Evolutionary conservation across 768 basidiomycete genomes (phyloP).

Genomic region (Boletellus sp.): DNA sequence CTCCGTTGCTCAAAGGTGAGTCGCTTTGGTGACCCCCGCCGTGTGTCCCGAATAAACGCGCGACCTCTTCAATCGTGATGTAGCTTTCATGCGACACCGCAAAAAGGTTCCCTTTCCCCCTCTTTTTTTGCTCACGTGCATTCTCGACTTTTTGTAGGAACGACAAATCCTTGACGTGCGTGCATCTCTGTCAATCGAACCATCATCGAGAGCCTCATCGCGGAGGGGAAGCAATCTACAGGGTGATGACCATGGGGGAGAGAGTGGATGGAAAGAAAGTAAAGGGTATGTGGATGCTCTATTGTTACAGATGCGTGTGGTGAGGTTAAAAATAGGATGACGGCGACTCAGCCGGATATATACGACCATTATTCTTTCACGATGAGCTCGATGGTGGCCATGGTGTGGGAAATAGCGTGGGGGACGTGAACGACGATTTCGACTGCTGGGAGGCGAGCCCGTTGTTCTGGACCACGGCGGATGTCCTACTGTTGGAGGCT

Average conservation of each 20-base stretch:
- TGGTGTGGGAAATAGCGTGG: slow-evolving; percentile 19
- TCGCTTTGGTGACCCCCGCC: too few species aligned
- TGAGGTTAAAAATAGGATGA: not conserved
- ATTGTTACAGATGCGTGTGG: slow-evolving; percentile 29
- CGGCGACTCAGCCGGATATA: too few species aligned
- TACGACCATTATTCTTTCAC: too few species aligned
- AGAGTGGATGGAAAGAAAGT: not conserved
- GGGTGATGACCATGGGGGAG: not conserved
- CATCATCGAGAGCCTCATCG: slow-evolving; percentile 40
- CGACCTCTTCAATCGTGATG: too few species aligned
- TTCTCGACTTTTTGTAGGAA: slow-evolving; percentile 37
- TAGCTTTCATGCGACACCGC: too few species aligned
- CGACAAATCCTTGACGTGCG: slow-evolving; percentile 42
- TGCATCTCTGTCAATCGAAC: slow-evolving; percentile 40
- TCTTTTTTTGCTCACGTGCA: too few species aligned
- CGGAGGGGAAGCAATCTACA: slow-evolving; percentile 2
- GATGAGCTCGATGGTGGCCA: slow-evolving; percentile 20
- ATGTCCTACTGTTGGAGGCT: slow-evolving; percentile 9
- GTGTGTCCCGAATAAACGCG: too few species aligned
- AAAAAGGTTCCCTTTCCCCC: too few species aligned
- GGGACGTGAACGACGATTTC: slow-evolving; percentile 21
- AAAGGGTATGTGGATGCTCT: slow-evolving; percentile 24
- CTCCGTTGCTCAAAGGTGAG: slow-evolving; percentile 89
- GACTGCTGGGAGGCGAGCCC: slow-evolving; percentile 10
- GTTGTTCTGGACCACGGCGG: too few species aligned